phyloP scores from a whole-genome alignment of 176 grass and related monocot genomes.

The Guadua angustifolia region DNA sequence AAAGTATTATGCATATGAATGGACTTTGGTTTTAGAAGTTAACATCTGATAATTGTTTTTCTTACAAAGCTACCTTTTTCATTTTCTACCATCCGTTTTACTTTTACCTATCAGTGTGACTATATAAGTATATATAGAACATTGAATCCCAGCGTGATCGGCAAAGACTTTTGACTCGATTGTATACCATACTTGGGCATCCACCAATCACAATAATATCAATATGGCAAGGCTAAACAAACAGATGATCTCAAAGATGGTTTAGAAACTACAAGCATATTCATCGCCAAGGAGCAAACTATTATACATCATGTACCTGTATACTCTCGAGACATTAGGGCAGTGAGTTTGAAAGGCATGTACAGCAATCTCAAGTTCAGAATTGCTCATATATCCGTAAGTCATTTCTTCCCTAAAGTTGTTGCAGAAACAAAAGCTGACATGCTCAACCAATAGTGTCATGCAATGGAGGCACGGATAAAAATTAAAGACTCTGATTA shows the following conservation, averaged over 20 bases:
- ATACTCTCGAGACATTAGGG: constrained; percentile 76
- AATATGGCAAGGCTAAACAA: constrained; percentile 21
- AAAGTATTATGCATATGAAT: background rate
- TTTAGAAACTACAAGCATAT: background rate
- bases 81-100: background rate
- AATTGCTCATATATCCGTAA: constrained; percentile 74
- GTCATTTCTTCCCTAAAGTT: constrained; percentile 70
- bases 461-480: background rate
- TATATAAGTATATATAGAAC: background rate
- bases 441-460: background rate
- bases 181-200: constrained; percentile 12
- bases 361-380: constrained; percentile 66
- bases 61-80: background rate
- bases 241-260: background rate
- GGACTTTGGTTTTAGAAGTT: background rate
- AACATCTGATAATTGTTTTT: background rate
- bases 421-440: background rate
- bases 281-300: background rate
- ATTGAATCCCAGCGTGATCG: background rate
- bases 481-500: background rate
- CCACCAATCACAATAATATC: background rate
- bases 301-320: constrained; percentile 70
- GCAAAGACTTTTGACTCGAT: background rate
- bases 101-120: background rate
- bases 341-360: constrained; percentile 66